Conservation (phyloP, 2,329 filamentous ascomycete genomes). For the Alternaria conjuncta region DNA sequence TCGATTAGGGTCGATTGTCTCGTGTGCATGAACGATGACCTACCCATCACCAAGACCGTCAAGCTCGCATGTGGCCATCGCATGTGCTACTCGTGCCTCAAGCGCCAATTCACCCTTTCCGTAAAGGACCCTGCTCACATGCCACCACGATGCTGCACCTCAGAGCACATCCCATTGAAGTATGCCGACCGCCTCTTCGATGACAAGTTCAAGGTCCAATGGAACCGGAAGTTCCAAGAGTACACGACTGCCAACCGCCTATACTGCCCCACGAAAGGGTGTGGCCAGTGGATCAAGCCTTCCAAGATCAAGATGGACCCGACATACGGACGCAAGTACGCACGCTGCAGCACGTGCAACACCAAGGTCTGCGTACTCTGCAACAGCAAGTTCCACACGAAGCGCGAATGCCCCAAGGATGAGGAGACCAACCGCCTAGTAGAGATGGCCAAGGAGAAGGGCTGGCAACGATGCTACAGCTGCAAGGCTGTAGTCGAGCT, state of each 20-base stretch:
- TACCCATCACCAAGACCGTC: conserved; percentile 67
- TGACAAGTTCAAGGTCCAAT: conserved; percentile 73
- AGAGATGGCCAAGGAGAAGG: conserved; percentile 68
- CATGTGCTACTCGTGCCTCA: conserved; percentile 81
- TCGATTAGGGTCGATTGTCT: conserved; percentile 70
- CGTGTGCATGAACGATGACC: conserved; percentile 71
- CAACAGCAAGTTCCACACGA: conserved; percentile 73
- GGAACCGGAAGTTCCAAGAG: conserved; percentile 82
- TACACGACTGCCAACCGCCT: conserved; percentile 75
- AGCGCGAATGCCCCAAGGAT: conserved; percentile 73
- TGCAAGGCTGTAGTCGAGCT: conserved; percentile 79
- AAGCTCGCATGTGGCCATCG: conserved; percentile 79
- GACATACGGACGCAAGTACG: conserved; percentile 64
- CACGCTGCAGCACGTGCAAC: conserved; percentile 73
- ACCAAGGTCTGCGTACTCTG: conserved; percentile 78
- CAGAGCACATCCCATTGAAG: conserved; percentile 74
- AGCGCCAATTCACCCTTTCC: conserved; percentile 75
- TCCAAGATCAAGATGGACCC: conserved; percentile 66
- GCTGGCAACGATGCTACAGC: conserved; percentile 77
- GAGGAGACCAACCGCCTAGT: conserved; percentile 70
- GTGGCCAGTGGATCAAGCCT: conserved; percentile 81
- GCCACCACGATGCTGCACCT: conserved; percentile 82
- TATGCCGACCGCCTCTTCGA: conserved; percentile 80
- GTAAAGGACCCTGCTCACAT: conserved; percentile 79
- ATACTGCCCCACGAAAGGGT: conserved; percentile 76